Conservation (phyloP, 305 asterid species). For the Fraxinus xanthoxyloides region DNA sequence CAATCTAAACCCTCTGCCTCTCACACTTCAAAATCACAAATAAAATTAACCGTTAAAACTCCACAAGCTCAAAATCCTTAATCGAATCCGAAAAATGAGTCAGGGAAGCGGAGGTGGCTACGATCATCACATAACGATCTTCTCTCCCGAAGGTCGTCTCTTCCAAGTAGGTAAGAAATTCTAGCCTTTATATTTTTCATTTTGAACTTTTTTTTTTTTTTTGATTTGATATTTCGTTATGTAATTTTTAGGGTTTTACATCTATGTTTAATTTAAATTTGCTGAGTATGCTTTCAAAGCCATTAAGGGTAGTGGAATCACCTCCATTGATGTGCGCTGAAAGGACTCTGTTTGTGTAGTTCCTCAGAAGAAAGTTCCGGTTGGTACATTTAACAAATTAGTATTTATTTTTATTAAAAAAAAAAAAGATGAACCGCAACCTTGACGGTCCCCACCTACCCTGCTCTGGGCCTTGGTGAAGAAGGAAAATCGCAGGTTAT, state of each 20-base stretch:
- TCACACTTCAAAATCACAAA: background rate
- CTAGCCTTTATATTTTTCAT: background rate
- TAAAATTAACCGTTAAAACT: background rate
- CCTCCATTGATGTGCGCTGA: slow-evolving; percentile 94
- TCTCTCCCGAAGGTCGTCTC: slow-evolving; percentile 99
- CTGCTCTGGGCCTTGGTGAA: too few relatives aligned
- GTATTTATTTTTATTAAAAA: background rate
- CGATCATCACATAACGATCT: slow-evolving; percentile 99
- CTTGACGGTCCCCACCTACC: too few relatives aligned
- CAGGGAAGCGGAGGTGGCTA: slow-evolving; percentile 99
- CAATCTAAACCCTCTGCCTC: slow-evolving; percentile 9
- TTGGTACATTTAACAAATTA: slow-evolving; percentile 21
- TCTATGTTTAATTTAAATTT: slow-evolving; percentile 19
- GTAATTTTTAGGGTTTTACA: slow-evolving; percentile 30
- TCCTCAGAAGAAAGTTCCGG: slow-evolving; percentile 99
- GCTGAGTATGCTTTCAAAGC: slow-evolving; percentile 97
- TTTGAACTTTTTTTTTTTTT: background rate
- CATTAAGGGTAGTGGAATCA: slow-evolving; percentile 86
- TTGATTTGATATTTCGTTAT: background rate
- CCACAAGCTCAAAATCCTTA: background rate
- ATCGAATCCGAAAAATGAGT: slow-evolving; percentile 51
- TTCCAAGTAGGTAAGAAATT: slow-evolving; percentile 83
- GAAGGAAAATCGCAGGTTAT: too few relatives aligned
- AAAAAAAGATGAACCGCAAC: too few relatives aligned
- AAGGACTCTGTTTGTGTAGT: slow-evolving; percentile 95